These are phyloP conservation scores for Ophiostoma perfectum DNA, from an alignment of 2,329 filamentous ascomycete species.

Conservation along the genomic window DNA sequence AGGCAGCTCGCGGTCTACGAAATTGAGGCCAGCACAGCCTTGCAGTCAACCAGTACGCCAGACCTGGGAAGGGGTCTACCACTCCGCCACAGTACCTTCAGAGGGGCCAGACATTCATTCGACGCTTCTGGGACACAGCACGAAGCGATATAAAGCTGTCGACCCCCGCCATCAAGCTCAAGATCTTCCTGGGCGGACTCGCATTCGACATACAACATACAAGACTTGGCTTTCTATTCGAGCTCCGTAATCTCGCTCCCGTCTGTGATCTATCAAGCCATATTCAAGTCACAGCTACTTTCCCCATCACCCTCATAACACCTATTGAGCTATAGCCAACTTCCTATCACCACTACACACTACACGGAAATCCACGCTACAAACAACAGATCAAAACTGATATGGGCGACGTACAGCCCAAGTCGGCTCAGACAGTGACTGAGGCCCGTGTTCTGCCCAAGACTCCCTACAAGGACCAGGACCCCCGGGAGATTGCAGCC, in stretches of 20 bases:
- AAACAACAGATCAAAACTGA: no score
- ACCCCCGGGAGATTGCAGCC: constrained; percentile 59
- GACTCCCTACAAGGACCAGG: constrained; percentile 62
- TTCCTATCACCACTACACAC: neutral
- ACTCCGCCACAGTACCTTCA: neutral
- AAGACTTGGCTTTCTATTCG: neutral
- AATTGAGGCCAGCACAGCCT: neutral
- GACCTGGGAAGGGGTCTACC: neutral
- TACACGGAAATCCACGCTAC: neutral
- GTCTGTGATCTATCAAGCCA: no score
- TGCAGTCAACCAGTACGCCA: neutral
- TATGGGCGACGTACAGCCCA: neutral
- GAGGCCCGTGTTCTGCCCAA: constrained; percentile 26
- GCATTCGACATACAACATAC: neutral
- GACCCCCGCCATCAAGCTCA: neutral
- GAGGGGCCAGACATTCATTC: neutral
- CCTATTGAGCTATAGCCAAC: neutral
- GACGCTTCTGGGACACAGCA: neutral
- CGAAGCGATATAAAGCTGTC: neutral
- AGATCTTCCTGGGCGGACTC: neutral
- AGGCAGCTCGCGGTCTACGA: neutral
- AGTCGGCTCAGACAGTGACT: neutral
- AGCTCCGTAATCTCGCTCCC: no score
- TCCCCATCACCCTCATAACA: no score
- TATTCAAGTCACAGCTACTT: no score